Evolutionary conservation across 441 rosid genomes (phyloP), one percentile per base, ranked within the genome.

Genomic region (Syzygium malaccense): DNA sequence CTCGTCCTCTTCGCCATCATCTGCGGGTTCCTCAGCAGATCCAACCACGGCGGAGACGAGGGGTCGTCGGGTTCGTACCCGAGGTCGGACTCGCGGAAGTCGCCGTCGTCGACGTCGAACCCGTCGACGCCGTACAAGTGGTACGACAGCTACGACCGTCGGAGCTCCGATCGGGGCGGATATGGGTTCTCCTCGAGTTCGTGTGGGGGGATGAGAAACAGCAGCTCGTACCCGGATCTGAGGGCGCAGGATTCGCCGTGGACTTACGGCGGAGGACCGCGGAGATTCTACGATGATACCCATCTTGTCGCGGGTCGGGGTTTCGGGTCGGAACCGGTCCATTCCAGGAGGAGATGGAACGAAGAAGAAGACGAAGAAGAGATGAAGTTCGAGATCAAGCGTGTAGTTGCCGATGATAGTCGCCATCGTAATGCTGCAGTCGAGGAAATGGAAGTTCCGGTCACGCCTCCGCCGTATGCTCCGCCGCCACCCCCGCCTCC

Each of bases 211-310:
- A 79, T 96, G 89, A 93, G 97, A 71, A 96, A 96, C 88, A 91
- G 92, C 92, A 94, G 92, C 71, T 97, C 99, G 20, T 88, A 96
- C 89, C 98, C 99, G 58, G 99, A 97, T 96, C 99, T 97, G 78
- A 91, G 97, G 53, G 91, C 85, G 55, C 96, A 94, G 90, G 87
- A 92, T 4, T 57, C 91, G 15, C 90, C 93, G 91, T 71, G 83
- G 55, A 33, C 49, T 20, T 89, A 88, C 55, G 94, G 90, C 11
- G 86, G 75, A 23, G 93, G 95, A 88, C 94, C 91, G 87, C 93
- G 97, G 98, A 89, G 95, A 84, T 96, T 93, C 86, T 91, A 94
- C 86, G 99, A 96, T 85, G 99, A 97, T 91, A 96, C 95, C 17
- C 91, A 91, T 85, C 89, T 97, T 28, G 88, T 91, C 86, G 68